Conservation (phyloP, 768 basidiomycete species). For the Psilocybe tampanensis region DNA sequence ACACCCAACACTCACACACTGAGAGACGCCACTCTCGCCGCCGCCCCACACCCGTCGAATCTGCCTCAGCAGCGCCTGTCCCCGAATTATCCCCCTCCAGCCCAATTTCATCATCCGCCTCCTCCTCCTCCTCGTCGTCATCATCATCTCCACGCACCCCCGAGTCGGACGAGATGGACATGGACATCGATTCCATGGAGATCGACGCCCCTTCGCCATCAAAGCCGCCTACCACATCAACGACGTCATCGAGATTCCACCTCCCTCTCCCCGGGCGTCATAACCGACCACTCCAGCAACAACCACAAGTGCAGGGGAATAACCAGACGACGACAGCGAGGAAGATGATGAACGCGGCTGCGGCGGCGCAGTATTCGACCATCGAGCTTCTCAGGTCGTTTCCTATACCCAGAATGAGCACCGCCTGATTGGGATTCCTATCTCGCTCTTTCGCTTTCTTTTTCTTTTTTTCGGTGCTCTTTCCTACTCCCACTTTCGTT, state of each 20-base stretch:
- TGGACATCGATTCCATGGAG: conserved; percentile 14
- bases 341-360: conserved; percentile 18
- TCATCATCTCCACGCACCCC: conserved; percentile 28
- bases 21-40: conserved; percentile 21
- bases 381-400: conserved; percentile 51
- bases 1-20: conserved; percentile 1
- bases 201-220: conserved; percentile 1
- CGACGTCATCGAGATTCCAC: background rate
- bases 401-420: conserved; percentile 42
- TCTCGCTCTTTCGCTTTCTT: conserved; percentile 1
- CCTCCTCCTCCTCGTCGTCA: conserved; percentile 17
- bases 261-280: too few relatives aligned
- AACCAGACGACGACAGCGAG: conserved; percentile 11
- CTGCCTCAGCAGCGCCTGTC: conserved; percentile 20
- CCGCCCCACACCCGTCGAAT: conserved; percentile 4
- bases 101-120: conserved; percentile 26
- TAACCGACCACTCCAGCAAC: too few relatives aligned
- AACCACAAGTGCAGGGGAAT: too few relatives aligned
- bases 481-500: background rate
- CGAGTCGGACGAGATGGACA: conserved; percentile 14
- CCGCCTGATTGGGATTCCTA: conserved; percentile 20
- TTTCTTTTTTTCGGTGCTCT: conserved; percentile 1
- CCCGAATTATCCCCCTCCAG: conserved; percentile 41
- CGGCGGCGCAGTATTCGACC: conserved; percentile 34
- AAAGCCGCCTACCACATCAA: conserved; percentile 8